Percentiles rank a stretch among this genome's conserved stretches.
Conservation (phyloP, 1,139 yeast genomes). For the Magnusiomyces suaveolens region DNA sequence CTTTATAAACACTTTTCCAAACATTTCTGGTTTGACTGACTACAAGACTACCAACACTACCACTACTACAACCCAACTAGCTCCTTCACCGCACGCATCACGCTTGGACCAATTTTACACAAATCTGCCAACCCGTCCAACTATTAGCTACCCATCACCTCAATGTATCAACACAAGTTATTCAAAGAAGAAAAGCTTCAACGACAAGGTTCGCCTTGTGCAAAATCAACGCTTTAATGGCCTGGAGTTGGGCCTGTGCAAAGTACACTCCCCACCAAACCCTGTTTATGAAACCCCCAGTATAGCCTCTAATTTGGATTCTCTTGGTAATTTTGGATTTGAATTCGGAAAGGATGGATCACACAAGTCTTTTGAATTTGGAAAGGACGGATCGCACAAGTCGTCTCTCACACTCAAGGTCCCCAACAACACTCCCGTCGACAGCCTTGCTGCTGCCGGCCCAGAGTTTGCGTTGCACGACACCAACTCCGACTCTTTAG, state of each 20-base stretch:
- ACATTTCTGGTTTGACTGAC: background rate
- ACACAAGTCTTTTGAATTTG: background rate
- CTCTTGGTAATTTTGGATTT: background rate
- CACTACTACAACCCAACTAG: background rate
- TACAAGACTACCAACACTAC: background rate
- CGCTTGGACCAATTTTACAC: background rate
- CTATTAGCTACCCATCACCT: background rate
- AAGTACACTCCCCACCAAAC: background rate
- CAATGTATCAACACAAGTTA: too few species aligned
- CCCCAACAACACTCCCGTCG: constrained; percentile 6
- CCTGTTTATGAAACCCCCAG: background rate
- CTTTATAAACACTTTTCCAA: background rate
- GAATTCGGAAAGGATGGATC: background rate
- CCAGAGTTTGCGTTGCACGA: background rate
- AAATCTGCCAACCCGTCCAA: background rate
- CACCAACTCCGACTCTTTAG: background rate
- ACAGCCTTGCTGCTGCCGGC: background rate
- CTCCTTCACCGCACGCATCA: background rate
- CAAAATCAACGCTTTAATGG: too few species aligned
- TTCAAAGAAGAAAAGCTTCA: too few species aligned
- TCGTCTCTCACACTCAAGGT: background rate
- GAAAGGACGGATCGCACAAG: too few species aligned
- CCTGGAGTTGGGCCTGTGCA: background rate
- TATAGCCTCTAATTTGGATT: background rate
- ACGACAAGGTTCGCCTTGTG: background rate